Base-by-base conservation (phyloP, 306 rosid genomes). In the Citrullus amarus region DNA sequence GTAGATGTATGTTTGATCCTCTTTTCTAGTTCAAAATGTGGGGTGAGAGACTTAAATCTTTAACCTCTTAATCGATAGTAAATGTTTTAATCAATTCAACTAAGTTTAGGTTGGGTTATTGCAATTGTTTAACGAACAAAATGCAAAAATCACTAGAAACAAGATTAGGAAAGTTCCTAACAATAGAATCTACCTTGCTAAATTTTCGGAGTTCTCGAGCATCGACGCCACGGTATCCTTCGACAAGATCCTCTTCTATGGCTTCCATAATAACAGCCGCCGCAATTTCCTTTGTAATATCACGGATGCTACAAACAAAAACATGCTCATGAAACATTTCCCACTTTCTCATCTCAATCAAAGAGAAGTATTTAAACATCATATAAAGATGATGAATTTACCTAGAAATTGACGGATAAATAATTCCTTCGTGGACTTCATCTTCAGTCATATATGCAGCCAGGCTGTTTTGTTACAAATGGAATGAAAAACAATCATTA, bases 381-480 rank as follows among this genome's bases (percentile, higher is more conserved):
- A 78, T 73, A 67, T 48, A 59, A 59, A 25, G 22, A 53, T 41
- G 39, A 53, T 43, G 69, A 46, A 67, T 58, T 48, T 80, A 92
- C 99, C 97, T 92, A 34, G 99, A 91, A 86, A 83, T 96, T 63
- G 99, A 87, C 32, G 99, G 99, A 87, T 85, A 96, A 83, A 96
- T 90, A 78, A 88, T 55, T 81, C 99, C 99, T 16, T 87, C 80
- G 54, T 89, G 86, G 44, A 92, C 99, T 81, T 92, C 97, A 76
- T 96, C 99, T 56, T 96, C 99, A 55, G 88, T 90, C 97, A 96
- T 96, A 85, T 92, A 92, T 77, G 92, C 93, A 51, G 98, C 99
- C 51, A 96, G 87, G 88, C 99, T 92, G 93, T 82, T 46, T 46
- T 78, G 79, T 86, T 83, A 84, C 55, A 81, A 79, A 60, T 34